Percentiles rank a stretch among this genome's conserved stretches.
phyloP scores from a whole-genome alignment of 176 grass and related monocot genomes.

The Musa itinerans region DNA sequence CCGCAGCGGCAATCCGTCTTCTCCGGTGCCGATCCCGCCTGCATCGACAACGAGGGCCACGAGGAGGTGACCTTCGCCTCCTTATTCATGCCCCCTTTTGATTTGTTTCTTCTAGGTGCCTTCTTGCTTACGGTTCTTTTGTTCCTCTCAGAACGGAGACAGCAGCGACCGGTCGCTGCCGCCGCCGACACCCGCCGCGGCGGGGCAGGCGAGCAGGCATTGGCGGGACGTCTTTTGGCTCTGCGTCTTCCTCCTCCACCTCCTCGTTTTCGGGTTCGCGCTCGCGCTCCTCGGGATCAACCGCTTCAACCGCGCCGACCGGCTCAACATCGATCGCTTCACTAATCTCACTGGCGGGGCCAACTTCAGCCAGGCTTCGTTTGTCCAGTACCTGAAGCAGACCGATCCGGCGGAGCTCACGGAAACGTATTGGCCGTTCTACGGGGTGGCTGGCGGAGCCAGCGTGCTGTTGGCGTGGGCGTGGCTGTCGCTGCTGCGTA shows the following conservation, averaged over 20 bases:
- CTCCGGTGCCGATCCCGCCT: slow-evolving; percentile 16
- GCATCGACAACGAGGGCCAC: slow-evolving; percentile 8
- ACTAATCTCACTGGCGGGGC: slow-evolving; percentile 38
- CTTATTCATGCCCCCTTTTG: not conserved
- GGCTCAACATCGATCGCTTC: slow-evolving; percentile 80
- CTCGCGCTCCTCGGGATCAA: slow-evolving; percentile 70
- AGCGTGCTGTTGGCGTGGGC: slow-evolving; percentile 52
- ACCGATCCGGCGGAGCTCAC: slow-evolving; percentile 43
- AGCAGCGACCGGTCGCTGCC: not conserved
- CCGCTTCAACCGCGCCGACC: slow-evolving; percentile 58
- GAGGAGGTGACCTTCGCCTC: slow-evolving; percentile 2
- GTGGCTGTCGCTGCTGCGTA: slow-evolving; percentile 55
- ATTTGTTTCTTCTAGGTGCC: too few relatives aligned
- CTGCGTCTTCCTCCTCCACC: slow-evolving; percentile 69
- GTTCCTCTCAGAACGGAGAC: not conserved
- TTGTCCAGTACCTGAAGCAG: slow-evolving; percentile 3
- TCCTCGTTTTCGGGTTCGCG: slow-evolving; percentile 53
- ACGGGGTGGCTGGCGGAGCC: slow-evolving; percentile 46
- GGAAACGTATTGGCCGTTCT: slow-evolving; percentile 93
- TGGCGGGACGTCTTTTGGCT: slow-evolving; percentile 96
- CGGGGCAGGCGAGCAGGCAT: slow-evolving; percentile 28
- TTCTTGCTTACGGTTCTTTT: not conserved
- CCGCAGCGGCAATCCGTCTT: not conserved
- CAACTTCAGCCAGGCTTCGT: not conserved
- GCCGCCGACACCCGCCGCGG: not conserved